Conservation (phyloP, 257 asterid species). For the Cynanchum wilfordii region DNA sequence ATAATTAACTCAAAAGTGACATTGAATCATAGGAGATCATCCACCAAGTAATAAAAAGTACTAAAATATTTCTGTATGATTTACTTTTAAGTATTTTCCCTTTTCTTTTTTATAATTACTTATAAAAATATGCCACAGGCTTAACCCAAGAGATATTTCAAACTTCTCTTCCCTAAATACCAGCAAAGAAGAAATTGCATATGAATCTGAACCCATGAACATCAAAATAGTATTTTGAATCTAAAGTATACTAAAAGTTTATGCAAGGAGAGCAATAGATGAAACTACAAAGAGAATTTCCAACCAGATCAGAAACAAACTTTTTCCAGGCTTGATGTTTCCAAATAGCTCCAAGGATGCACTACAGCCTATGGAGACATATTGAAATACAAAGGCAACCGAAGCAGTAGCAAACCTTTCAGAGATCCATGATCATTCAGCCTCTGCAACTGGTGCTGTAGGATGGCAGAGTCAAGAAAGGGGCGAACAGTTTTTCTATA, state of each 20-base stretch:
- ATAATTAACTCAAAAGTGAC: not conserved
- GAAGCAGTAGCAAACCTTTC: slow-evolving; percentile 50
- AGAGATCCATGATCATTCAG: slow-evolving; percentile 70
- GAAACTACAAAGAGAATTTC: not conserved
- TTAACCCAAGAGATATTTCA: not conserved
- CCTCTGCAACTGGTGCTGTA: slow-evolving; percentile 93
- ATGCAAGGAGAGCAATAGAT: not conserved
- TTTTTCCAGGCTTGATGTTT: not conserved
- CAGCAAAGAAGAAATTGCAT: not conserved
- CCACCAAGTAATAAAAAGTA: not conserved
- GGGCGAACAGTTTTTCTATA: slow-evolving; percentile 87
- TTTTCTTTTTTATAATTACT: too few relatives aligned
- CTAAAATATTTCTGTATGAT: not conserved
- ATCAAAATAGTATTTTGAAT: not conserved
- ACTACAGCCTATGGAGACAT: slow-evolving; percentile 10
- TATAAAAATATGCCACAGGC: not conserved
- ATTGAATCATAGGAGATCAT: not conserved
- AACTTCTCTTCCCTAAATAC: not conserved
- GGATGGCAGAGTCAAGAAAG: slow-evolving; percentile 90
- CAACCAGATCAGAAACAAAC: not conserved
- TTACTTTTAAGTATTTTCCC: not conserved
- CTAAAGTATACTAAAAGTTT: not conserved
- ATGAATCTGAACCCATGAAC: not conserved
- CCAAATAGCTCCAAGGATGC: not conserved
- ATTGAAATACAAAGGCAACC: not conserved